These are phyloP conservation scores for Termitomyces sp. DNA, from an alignment of 768 basidiomycete genomes.

Conservation along the genomic window DNA sequence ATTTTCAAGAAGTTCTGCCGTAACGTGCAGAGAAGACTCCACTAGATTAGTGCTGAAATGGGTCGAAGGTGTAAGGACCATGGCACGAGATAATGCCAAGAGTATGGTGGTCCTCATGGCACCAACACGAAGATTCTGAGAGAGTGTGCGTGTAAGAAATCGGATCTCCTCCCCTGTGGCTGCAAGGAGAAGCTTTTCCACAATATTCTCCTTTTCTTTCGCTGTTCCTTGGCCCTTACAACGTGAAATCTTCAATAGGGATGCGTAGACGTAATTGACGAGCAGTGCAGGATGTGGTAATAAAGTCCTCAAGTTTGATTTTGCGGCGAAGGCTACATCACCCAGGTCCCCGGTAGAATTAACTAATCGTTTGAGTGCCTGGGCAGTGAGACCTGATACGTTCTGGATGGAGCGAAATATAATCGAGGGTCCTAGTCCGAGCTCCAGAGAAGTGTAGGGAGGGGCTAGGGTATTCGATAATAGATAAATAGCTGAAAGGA, in stretches of 20 bases:
- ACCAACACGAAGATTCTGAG: slow-evolving; percentile 77
- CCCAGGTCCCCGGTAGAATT: slow-evolving; percentile 78
- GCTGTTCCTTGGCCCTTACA: slow-evolving; percentile 73
- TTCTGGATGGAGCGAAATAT: slow-evolving; percentile 68
- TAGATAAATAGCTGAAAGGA: slow-evolving; percentile 75
- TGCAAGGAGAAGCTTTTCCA: slow-evolving; percentile 77
- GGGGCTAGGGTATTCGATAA: slow-evolving; percentile 78
- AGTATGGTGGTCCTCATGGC: slow-evolving; percentile 82
- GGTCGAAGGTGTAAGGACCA: slow-evolving; percentile 51
- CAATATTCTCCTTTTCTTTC: slow-evolving; percentile 69
- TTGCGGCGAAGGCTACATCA: slow-evolving; percentile 84
- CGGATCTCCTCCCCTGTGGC: slow-evolving; percentile 86
- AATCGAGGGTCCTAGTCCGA: slow-evolving; percentile 63
- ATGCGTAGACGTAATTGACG: slow-evolving; percentile 59
- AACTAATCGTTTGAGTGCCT: slow-evolving; percentile 59
- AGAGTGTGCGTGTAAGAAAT: slow-evolving; percentile 71
- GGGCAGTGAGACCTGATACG: slow-evolving; percentile 57
- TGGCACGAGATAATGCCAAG: slow-evolving; percentile 72
- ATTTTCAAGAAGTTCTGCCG: slow-evolving; percentile 21
- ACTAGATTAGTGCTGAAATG: slow-evolving; percentile 13
- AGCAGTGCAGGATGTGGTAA: slow-evolving; percentile 64
- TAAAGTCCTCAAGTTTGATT: slow-evolving; percentile 67
- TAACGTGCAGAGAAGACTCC: slow-evolving; percentile 17
- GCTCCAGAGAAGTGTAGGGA: slow-evolving; percentile 64
- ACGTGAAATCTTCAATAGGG: slow-evolving; percentile 58